A percentile compares a stretch with the other conserved stretches of the same genome.
Evolutionary conservation across 805 yeast genomes (phyloP).

Genomic region (Blastobotrys robertii): DNA sequence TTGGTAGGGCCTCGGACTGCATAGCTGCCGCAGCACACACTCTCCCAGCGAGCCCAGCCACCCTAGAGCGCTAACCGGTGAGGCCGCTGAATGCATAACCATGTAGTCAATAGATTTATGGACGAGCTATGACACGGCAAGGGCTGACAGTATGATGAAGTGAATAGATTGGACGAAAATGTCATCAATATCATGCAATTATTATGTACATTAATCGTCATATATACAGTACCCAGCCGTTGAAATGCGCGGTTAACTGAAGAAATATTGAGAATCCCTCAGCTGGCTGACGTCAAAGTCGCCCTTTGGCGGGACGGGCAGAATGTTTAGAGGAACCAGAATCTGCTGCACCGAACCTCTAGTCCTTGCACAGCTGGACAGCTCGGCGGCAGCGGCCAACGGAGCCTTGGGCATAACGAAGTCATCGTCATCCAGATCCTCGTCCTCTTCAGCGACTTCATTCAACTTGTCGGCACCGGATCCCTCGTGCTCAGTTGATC

Average conservation of each 20-base stretch:
- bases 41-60: too few species aligned
- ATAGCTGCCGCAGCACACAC: too few species aligned
- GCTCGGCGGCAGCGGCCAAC: constrained; percentile 1
- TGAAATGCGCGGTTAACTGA: constrained; percentile 22
- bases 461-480: constrained; percentile 21
- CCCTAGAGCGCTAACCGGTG: too few species aligned
- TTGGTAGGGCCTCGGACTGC: too few species aligned
- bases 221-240: constrained; percentile 1
- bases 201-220: background rate
- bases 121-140: too few species aligned
- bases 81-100: too few species aligned
- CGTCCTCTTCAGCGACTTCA: constrained; percentile 20
- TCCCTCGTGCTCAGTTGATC: constrained; percentile 27
- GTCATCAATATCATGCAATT: background rate
- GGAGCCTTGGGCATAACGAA: constrained; percentile 1
- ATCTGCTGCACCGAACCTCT: constrained; percentile 28
- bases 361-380: constrained; percentile 2
- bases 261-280: constrained; percentile 71
- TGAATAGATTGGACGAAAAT: too few species aligned
- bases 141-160: too few species aligned
- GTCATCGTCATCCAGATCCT: constrained; percentile 12
- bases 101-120: too few species aligned
- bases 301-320: constrained; percentile 70
- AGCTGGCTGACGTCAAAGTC: constrained; percentile 71
- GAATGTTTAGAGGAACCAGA: constrained; percentile 60